A percentile compares a stretch with the other conserved stretches of the same genome.
These are phyloP conservation scores for Pyrenochaeta sp. DNA, from an alignment of 2,329 filamentous ascomycete genomes.

Conservation along the genomic window DNA sequence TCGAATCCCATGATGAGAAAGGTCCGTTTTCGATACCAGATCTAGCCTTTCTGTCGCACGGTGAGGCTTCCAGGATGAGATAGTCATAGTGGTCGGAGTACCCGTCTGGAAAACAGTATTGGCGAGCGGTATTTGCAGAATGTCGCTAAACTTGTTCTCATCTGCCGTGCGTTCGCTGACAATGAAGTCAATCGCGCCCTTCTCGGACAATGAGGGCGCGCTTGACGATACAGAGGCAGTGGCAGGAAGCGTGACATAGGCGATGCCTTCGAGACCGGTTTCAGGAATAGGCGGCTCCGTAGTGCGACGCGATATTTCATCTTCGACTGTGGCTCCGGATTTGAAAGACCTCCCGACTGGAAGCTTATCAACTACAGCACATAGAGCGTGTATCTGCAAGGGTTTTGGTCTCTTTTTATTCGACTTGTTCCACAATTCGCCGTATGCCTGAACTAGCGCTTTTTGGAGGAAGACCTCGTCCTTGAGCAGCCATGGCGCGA, in stretches of 20 bases:
- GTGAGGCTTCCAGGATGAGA: slow-evolving; percentile 31
- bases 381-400: slow-evolving; percentile 30
- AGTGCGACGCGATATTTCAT: slow-evolving; percentile 4
- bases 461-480: slow-evolving; percentile 35
- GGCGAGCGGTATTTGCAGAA: slow-evolving; percentile 70
- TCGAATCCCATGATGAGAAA: slow-evolving; percentile 28
- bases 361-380: slow-evolving; percentile 50
- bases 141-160: slow-evolving; percentile 10
- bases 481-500: slow-evolving; percentile 42
- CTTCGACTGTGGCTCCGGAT: slow-evolving; percentile 2
- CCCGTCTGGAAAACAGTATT: slow-evolving; percentile 82
- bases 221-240: slow-evolving; percentile 18
- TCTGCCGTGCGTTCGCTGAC: slow-evolving; percentile 8
- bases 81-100: slow-evolving; percentile 45
- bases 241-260: slow-evolving; percentile 34
- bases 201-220: slow-evolving; percentile 14
- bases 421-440: neutral
- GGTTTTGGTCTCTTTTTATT: neutral
- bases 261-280: slow-evolving; percentile 45
- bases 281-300: slow-evolving; percentile 25
- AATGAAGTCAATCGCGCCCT: slow-evolving; percentile 38
- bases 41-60: slow-evolving; percentile 4
- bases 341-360: slow-evolving; percentile 29
- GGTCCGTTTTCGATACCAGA: slow-evolving; percentile 16
- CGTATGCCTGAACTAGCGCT: slow-evolving; percentile 33